Base-by-base conservation (phyloP, 78 protist species). In the Capsaspora owczarzaki region DNA sequence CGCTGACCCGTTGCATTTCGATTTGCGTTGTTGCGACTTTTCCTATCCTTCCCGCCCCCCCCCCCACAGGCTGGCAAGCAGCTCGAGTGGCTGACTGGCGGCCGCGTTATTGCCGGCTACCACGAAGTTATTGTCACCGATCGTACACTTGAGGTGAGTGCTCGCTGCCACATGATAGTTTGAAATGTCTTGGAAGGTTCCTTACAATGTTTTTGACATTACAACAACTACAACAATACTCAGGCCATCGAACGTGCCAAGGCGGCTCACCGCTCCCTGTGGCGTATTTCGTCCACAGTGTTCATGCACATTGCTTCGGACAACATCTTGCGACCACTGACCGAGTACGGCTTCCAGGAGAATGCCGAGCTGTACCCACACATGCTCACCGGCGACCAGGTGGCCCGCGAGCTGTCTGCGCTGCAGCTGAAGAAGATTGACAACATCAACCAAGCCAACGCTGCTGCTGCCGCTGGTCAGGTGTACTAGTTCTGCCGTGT, bases 261-360 rank as follows among this genome's bases (percentile, higher is more conserved):
- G 61, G 87, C 49, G 31, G 87, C 42, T 6, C 87, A 74, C 49
- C 61, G 66, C 12, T 63, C 89, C 16, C 44, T 75, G 43, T 93
- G 96, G 96, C 84, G 96, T 35, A 82, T 93, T 42, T 91, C 95
- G 8, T 89, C 94, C 33, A 93, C 96, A 10, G 63, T 91, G 33
- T 93, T 93, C 80, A 69, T 90, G 47, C 94, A 93, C 84, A 76
- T 89, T 27, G 90, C 89, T 22, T 88, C 93, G 0, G 93, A 89
- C 61, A 35, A 78, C 33, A 14, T n/a, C 49, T 61, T 88, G 38
- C 2, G 63, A 35, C 82, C 82, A 31, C 22, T 79, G n/a, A 43
- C 69, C 76, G 33, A 14, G 22, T 68, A 29, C 37, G 46, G 31
- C 27, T 1, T 12, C 77, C 72, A 51, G 40, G 70, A 43, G 46